Base-by-base conservation (phyloP, 2,329 filamentous ascomycete species). In the Lasiodiplodia theobromae region DNA sequence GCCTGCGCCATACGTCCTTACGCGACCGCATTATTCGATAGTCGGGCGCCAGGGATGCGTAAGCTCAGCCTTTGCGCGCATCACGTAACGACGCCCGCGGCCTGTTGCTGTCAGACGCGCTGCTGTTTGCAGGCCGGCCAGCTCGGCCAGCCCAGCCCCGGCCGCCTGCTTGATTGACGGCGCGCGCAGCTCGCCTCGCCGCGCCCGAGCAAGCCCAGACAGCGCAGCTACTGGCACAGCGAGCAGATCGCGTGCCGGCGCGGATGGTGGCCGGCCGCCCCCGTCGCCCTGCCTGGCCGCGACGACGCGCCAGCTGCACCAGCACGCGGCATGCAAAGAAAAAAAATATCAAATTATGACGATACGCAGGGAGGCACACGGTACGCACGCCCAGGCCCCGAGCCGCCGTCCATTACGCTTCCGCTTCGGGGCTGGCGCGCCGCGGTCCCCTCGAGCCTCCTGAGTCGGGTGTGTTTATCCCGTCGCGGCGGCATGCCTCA, bases 341-440 rank as follows among this genome's bases (percentile, higher is more conserved):
- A 62, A 38, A 64, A 64, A 52, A 64, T 37, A 44, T 56, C 51
- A 56, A 56, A 56, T 66, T 40, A 66, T 66, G 63, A 66, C 63
- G 63, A 66, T 66, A 56, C 63, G 63, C 63, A 66, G 63, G 63
- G 52, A 56, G 49, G 25, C 63, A 56, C 51, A 66, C 51, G 63
- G 63, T 31, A 52, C 31, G 60, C 60, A 52, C 60, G 60, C 58
- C 40, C 40, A 63, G 58, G 37, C 58, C 40, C 40, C 58, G 58
- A 63, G 40, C 40, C 25, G 40, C 44, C 60, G 60, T 47, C 60
- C 60, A 64, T 51, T 53, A 64, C 60, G 60, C 60, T 64, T 37
- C 60, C 60, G 60, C 60, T 64, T 64, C n/a, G 44, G 60, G 60
- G n/a, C 60, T 64, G 60, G 60, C 60, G 47, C 60, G 28, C 44